Percentiles rank a stretch among this genome's conserved stretches.
These are phyloP conservation scores for Mucor irregularis DNA, from an alignment of 371 early-diverging fungal genomes.

Conservation along the genomic window DNA sequence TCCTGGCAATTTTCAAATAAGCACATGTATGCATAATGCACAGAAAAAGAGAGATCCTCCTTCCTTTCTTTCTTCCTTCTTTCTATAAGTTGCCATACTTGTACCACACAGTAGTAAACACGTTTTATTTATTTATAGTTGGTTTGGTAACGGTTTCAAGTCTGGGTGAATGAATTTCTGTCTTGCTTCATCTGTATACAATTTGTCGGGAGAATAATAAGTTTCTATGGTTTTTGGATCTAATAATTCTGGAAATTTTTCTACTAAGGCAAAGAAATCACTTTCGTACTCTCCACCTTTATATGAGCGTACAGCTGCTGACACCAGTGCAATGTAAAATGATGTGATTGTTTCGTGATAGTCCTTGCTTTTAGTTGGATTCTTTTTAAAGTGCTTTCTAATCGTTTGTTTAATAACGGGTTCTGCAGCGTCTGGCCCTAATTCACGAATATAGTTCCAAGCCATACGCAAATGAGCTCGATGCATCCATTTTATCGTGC, in stretches of 20 bases:
- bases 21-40: too few species aligned
- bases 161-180: constrained; percentile 46
- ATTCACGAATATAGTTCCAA: constrained; percentile 60
- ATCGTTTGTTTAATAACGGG: constrained; percentile 51
- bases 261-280: constrained; percentile 60
- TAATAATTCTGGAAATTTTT: constrained; percentile 45
- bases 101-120: not conserved
- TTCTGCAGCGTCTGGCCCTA: constrained; percentile 37
- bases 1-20: too few species aligned
- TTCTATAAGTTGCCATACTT: too few species aligned
- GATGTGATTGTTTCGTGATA: constrained; percentile 64
- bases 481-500: constrained; percentile 58
- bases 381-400: constrained; percentile 43
- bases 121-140: not conserved
- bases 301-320: constrained; percentile 40
- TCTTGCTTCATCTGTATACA: constrained; percentile 44
- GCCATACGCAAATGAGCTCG: constrained; percentile 65
- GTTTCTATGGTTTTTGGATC: constrained; percentile 40
- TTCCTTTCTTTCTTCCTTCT: too few species aligned
- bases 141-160: constrained; percentile 37
- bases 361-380: constrained; percentile 28
- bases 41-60: too few species aligned
- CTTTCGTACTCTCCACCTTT: constrained; percentile 21
- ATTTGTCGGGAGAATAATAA: constrained; percentile 48
- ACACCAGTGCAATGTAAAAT: constrained; percentile 53